Percentiles rank a stretch among this genome's conserved stretches.
phyloP scores from a whole-genome alignment of 2,329 filamentous ascomycete species.

The Huntiella moniliformis region DNA sequence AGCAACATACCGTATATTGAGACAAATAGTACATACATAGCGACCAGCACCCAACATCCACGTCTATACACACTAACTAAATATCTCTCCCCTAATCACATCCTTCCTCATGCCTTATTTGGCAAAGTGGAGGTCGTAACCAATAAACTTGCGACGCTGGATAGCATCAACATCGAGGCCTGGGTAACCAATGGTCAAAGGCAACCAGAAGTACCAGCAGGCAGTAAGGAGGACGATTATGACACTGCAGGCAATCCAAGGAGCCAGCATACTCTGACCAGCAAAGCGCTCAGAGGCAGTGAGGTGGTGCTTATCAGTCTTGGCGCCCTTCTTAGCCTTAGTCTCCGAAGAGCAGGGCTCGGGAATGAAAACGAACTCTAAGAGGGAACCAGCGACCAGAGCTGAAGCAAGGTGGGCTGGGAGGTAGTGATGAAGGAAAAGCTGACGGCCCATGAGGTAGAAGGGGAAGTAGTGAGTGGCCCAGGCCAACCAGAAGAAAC shows the following conservation, averaged over 20 bases:
- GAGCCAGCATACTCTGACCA: conserved; percentile 54
- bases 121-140: conserved; percentile 95
- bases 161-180: conserved; percentile 67
- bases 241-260: conserved; percentile 60
- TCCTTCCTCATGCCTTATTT: conserved; percentile 41
- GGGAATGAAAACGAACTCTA: conserved; percentile 92
- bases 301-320: conserved; percentile 39
- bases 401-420: conserved; percentile 83
- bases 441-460: conserved; percentile 92
- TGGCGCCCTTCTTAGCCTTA: conserved; percentile 21
- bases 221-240: conserved; percentile 51
- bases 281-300: conserved; percentile 69
- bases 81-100: too few species aligned
- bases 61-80: neutral
- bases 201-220: conserved; percentile 85
- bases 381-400: conserved; percentile 72
- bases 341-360: conserved; percentile 25
- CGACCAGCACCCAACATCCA: neutral
- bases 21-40: too few species aligned
- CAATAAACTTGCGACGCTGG: conserved; percentile 76
- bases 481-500: conserved; percentile 98
- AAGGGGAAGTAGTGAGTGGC: conserved; percentile 94
- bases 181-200: conserved; percentile 86
- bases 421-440: conserved; percentile 95
- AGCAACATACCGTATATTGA: too few species aligned